A percentile compares a stretch with the other conserved stretches of the same genome.
phyloP scores from a whole-genome alignment of 208 protist species.

The Leishmania major region DNA sequence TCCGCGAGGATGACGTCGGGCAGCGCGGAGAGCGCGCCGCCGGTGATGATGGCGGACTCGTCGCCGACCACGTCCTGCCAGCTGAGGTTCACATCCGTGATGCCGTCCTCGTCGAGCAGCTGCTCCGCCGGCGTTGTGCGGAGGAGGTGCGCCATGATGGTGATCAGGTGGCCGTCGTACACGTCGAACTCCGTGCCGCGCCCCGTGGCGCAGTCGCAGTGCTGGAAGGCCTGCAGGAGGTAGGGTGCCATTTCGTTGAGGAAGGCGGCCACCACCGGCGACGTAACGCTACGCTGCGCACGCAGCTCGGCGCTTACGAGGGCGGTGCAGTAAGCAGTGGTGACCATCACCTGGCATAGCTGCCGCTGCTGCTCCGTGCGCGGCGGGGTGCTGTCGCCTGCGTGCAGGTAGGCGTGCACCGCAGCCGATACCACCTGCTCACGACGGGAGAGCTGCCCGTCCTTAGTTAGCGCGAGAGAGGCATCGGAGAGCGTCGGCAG shows the following conservation, averaged over 20 bases:
- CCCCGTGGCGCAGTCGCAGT: slow-evolving; percentile 42
- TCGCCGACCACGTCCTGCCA: slow-evolving; percentile 52
- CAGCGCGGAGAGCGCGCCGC: slow-evolving; percentile 42
- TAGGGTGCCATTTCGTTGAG: slow-evolving; percentile 67
- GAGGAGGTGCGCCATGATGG: slow-evolving; percentile 53
- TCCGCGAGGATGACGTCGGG: slow-evolving; percentile 41
- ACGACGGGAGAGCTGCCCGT: slow-evolving; percentile 52
- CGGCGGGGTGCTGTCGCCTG: not conserved
- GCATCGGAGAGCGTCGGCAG: slow-evolving; percentile 39
- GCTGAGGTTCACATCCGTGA: slow-evolving; percentile 44
- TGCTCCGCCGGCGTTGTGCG: slow-evolving; percentile 37
- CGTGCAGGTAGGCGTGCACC: slow-evolving; percentile 67
- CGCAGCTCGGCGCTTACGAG: slow-evolving; percentile 48
- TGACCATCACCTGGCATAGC: slow-evolving; percentile 65
- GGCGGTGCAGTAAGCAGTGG: slow-evolving; percentile 60
- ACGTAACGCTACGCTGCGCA: slow-evolving; percentile 48
- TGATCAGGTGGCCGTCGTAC: slow-evolving; percentile 77
- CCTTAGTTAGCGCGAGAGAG: slow-evolving; percentile 45
- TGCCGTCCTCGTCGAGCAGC: slow-evolving; percentile 67
- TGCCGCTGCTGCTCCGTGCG: slow-evolving; percentile 42
- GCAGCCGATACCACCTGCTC: slow-evolving; percentile 69
- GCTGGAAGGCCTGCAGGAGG: slow-evolving; percentile 45
- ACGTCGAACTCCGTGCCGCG: slow-evolving; percentile 78
- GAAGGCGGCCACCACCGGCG: slow-evolving; percentile 47
- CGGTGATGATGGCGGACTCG: slow-evolving; percentile 30